Conservation (phyloP, 169 alveolate genomes). For the Cryptosporidium felis region DNA sequence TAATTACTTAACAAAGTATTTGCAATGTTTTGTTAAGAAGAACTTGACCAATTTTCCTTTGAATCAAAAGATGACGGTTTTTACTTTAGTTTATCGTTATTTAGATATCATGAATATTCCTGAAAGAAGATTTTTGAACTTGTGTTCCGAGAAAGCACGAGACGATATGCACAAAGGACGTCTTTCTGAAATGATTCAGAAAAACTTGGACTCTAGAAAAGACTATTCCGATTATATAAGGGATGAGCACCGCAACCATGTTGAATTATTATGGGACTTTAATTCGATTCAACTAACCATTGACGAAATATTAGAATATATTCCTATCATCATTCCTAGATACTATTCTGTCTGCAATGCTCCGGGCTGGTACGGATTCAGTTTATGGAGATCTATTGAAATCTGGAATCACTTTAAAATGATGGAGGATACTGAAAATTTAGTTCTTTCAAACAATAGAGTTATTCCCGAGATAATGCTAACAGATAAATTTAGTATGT, state of each 20-base stretch:
- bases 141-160: not conserved
- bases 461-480: too few species aligned
- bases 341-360: constrained; percentile 59
- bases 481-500: not conserved
- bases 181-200: constrained; percentile 34
- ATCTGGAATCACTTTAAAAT: too few species aligned
- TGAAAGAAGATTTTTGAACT: constrained; percentile 31
- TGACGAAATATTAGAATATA: not conserved
- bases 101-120: constrained; percentile 52
- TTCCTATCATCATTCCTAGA: constrained; percentile 55
- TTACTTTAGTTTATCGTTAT: constrained; percentile 42
- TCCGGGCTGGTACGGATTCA: constrained; percentile 6
- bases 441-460: too few species aligned
- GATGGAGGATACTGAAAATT: too few species aligned
- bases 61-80: not conserved
- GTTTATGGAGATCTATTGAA: constrained; percentile 43
- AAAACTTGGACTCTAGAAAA: constrained; percentile 32
- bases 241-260: constrained; percentile 59
- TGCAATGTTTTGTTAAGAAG: not conserved
- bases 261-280: constrained; percentile 63
- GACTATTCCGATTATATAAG: constrained; percentile 44
- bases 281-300: constrained; percentile 20
- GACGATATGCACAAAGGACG: constrained; percentile 25
- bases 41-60: not conserved
- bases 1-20: not conserved